Base-by-base conservation (phyloP, 192 early-diverging fungal genomes). In the Backusella mclennaniae region DNA sequence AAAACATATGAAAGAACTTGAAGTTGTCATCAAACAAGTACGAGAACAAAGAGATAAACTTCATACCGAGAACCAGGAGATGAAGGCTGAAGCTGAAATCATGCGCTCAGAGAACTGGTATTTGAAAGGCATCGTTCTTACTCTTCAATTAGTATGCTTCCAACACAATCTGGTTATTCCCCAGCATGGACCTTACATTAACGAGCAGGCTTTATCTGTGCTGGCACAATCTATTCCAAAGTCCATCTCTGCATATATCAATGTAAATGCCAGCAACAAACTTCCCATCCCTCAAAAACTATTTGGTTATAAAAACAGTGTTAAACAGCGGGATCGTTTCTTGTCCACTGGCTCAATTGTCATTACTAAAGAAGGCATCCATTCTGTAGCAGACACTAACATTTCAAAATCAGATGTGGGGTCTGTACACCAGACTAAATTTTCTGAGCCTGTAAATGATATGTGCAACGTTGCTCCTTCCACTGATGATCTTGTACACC, bases 1-100 rank as follows among this genome's bases (percentile, higher is more conserved):
- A 77, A 86, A 89, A 68, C 93, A 96, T 74, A 85, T 96, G 35
- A 82, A 88, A 71, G 87, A 91, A 31, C 87, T 97, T 0, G 95
- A 97, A 83, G 87, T 85, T 42, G 84, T 88, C 41, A 90, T 93
- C 66, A 89, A 90, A 78, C 86, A 90, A 59, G 81, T 95, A 39
- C 84, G 88, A 35, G 88, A 90, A 21, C 83, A 84, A 19, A 83
- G 87, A 52, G 83, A 90, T 67, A 84, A 82, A 68, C 82, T 86
- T 11, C 44, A 39, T 4, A 81, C 74, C 26, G 86, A 86, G 63
- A 81, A 78, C 33, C 73, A 84, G 23, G 78, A 87, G 38, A 78
- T 85, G 70, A 83, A 83, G 68, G 67, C 72, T 35, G 83, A 83
- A 17, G 79, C 77, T 44, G 87, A 87, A 59, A 78, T 78, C 17